Conservation (phyloP, 441 rosid genomes). For the Pelargonium australe region DNA sequence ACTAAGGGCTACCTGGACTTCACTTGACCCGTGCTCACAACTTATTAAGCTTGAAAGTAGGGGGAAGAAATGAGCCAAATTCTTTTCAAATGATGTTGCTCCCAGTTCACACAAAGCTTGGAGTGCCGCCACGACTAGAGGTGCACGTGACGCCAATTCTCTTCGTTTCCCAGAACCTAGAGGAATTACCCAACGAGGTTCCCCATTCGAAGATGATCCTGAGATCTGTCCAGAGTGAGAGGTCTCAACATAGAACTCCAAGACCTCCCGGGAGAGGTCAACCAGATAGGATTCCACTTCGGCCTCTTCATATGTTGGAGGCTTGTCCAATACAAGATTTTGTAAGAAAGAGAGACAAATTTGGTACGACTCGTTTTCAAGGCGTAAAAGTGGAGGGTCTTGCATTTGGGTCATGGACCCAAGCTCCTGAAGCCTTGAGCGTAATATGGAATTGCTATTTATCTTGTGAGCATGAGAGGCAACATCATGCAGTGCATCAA, state of each 20-base stretch:
- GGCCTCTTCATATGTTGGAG: constrained; percentile 44
- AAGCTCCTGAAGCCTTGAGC: constrained; percentile 78
- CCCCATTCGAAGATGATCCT: constrained; percentile 35
- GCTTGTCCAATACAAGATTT: constrained; percentile 60
- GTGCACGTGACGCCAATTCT: constrained; percentile 94
- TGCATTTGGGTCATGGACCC: constrained; percentile 97
- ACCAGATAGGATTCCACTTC: constrained; percentile 68
- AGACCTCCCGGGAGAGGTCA: constrained; percentile 65
- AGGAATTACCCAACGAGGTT: constrained; percentile 65
- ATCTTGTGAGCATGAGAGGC: constrained; percentile 83
- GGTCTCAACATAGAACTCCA: constrained; percentile 62
- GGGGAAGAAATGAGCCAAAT: constrained; percentile 62
- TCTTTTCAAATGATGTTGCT: constrained; percentile 67
- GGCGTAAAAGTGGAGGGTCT: constrained; percentile 94
- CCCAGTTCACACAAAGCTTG: constrained; percentile 78
- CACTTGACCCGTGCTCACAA: constrained; percentile 91
- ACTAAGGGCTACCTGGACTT: constrained; percentile 85
- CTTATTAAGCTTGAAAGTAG: constrained; percentile 70
- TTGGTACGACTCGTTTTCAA: constrained; percentile 96
- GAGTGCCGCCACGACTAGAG: constrained; percentile 79
- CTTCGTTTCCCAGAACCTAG: constrained; percentile 86
- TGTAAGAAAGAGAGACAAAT: constrained; percentile 89
- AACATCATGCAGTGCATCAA: constrained; percentile 68
- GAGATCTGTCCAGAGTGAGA: constrained; percentile 40
- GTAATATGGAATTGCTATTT: constrained; percentile 55